These are phyloP conservation scores for Pythium sp. DNA, from an alignment of 352 stramenopile genomes.

Conservation along the genomic window DNA sequence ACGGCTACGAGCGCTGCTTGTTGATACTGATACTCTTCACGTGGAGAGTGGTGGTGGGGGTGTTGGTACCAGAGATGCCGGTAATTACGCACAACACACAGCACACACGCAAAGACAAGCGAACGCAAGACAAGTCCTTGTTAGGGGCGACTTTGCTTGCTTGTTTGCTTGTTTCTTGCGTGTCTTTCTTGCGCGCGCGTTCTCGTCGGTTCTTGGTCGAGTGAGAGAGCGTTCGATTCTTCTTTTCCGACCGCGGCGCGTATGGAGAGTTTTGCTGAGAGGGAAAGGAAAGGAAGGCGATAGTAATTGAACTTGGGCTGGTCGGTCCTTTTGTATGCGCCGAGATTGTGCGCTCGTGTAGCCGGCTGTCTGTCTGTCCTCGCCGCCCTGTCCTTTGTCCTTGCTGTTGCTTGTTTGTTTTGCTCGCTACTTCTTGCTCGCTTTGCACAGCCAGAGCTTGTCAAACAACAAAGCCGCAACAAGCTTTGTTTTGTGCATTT, in stretches of 20 bases:
- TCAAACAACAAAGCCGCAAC: too few relatives aligned
- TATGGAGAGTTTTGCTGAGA: not conserved
- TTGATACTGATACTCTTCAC: not conserved
- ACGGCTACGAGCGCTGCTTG: not conserved
- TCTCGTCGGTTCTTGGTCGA: not conserved
- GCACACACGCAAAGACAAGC: not conserved
- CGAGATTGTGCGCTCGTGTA: not conserved
- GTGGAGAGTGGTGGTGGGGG: not conserved
- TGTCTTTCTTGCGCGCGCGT: not conserved
- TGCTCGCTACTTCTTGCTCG: not conserved
- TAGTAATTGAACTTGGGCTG: not conserved
- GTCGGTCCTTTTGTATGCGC: not conserved
- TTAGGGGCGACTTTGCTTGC: slow-evolving; percentile 1
- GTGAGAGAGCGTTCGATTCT: not conserved
- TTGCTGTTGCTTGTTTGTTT: not conserved
- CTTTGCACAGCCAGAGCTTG: not conserved
- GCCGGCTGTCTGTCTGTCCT: not conserved
- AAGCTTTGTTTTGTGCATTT: too few relatives aligned
- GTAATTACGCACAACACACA: slow-evolving; percentile 2
- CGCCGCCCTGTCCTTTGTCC: not conserved
- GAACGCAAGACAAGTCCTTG: slow-evolving; percentile 3
- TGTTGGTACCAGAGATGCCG: not conserved
- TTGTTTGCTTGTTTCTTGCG: slow-evolving; percentile 4
- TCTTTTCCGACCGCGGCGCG: not conserved
- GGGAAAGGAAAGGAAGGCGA: not conserved